Evolutionary conservation across 768 basidiomycete genomes (phyloP), one percentile per base, ranked within the genome.

Genomic region (Leccinum longicurvipes): DNA sequence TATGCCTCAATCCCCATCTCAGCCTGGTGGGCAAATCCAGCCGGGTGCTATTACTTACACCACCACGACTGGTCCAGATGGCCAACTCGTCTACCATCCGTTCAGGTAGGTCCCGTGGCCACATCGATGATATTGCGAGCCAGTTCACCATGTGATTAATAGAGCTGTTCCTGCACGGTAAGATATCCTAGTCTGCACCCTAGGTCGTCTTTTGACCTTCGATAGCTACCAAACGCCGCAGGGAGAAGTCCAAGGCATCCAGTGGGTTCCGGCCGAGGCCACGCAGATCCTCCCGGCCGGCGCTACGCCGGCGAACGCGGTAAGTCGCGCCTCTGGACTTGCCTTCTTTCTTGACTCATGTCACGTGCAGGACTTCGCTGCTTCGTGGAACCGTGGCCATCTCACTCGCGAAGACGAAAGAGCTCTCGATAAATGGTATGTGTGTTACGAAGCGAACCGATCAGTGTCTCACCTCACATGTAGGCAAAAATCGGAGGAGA

Each of bases 81-180:
- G 89, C 17, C 75, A 78, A 58, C 53, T 81, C 28, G 66, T 78
- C 52, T 91, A 91, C 67, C 85, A 90, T 64, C 79, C 83, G 12
- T 91, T 89, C 82, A 90, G 76, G 89, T 87, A 63, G 59, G 83
- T 72, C 31, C 46, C 47, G 51, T 47, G 12, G 23, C 9, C 34
- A 9, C 51, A 23, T 47, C 12, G 54, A 15, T 47, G 36, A n/a
- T n/a, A n/a, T 29, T 49, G 53, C 51, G 52, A 53, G 44, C 41
- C 44, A 19, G 57, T 49, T 63, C 55, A 64, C 48, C 48, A 53
- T 54, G 50, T 42, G 39, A 64, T 60, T 39, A 54, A 34, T 55
- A 90, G 88, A 73, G 88, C 87, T 53, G 84, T 89, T 39, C 71
- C 85, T 55, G 87, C 88, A 36, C 89, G 87, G 89, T 88, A 67